Base-by-base conservation (phyloP, 768 basidiomycete genomes). In the Lentinula aciculospora region DNA sequence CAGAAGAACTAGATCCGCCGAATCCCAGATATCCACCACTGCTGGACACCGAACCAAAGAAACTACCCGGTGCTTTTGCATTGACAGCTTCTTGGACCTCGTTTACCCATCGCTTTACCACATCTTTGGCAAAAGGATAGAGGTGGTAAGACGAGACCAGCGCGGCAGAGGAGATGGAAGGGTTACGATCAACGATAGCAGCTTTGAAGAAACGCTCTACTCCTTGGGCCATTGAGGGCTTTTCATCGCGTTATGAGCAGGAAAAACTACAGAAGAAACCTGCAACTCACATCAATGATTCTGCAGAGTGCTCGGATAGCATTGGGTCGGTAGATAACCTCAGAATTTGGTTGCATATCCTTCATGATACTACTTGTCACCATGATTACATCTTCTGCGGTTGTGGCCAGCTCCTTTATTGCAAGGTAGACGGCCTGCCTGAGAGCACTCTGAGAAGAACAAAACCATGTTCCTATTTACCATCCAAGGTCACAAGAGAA, bases 351-450 rank as follows among this genome's bases (percentile, higher is more conserved):
- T 67, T 99, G 97, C 94, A 98, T 99, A 68, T 99, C 97, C 78
- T 98, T 98, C 95, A 97, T 97, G 71, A 99, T 98, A 67, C 94
- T 97, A 71, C 88, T 92, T 9, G 97, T 99, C 61, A 98, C 95
- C 94, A 99, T 99, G 65, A 99, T 97, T 28, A 98, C 94, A 78
- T 98, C 96, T 72, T 99, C 94, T 15, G 97, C 93, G n/a, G 89
- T 88, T 34, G 83, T 86, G 28, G 94, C 89, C 10, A 99, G 81
- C 72, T 99, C 97, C 77, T 98, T 99, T 77, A 99, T 98, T 53
- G 96, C 91, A 59, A 99, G 81, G 76, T 99, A 99, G 25, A 99
- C 95, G 77, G 94, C 95, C 72, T 99, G 97, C 58, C 97, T 86
- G 61, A 99, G 79, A 9, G 95, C 95, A 66, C 88, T 88, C 95